Conservation (phyloP, 2,329 filamentous ascomycete species). For the Aschersonia sp. region DNA sequence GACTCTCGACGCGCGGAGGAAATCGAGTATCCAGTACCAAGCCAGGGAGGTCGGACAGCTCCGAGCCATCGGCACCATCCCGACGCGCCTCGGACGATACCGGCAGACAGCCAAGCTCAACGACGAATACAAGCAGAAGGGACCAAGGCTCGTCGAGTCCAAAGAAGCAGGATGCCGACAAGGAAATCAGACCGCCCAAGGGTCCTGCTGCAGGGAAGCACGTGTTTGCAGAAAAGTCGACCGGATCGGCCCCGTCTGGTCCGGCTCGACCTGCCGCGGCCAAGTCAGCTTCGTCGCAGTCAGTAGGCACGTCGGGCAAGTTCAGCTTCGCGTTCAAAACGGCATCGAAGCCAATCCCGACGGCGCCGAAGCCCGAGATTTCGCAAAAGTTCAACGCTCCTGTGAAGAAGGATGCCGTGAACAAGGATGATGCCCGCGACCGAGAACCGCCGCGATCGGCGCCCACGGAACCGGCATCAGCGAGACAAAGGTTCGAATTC, state of each 20-base stretch:
- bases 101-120: not conserved
- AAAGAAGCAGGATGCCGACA: not conserved
- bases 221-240: not conserved
- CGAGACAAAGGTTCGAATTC: constrained; percentile 23
- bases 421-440: constrained; percentile 14
- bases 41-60: constrained; percentile 50
- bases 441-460: constrained; percentile 34
- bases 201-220: not conserved
- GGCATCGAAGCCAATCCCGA: constrained; percentile 41
- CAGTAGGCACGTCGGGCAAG: constrained; percentile 41
- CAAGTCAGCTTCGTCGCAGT: constrained; percentile 31
- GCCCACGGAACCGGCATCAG: constrained; percentile 38
- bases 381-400: constrained; percentile 54
- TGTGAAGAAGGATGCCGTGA: constrained; percentile 22
- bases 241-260: constrained; percentile 1
- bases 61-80: constrained; percentile 9
- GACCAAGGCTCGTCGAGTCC: not conserved
- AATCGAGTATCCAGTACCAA: constrained; percentile 47
- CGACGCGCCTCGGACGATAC: constrained; percentile 6
- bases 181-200: not conserved
- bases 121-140: not conserved
- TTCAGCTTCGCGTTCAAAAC: constrained; percentile 92
- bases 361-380: constrained; percentile 49
- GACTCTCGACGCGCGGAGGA: constrained; percentile 39
- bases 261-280: not conserved